Evolutionary conservation across 1,139 yeast species (phyloP), one percentile per base, ranked within the genome.

Genomic region (Blastobotrys arbuscula): DNA sequence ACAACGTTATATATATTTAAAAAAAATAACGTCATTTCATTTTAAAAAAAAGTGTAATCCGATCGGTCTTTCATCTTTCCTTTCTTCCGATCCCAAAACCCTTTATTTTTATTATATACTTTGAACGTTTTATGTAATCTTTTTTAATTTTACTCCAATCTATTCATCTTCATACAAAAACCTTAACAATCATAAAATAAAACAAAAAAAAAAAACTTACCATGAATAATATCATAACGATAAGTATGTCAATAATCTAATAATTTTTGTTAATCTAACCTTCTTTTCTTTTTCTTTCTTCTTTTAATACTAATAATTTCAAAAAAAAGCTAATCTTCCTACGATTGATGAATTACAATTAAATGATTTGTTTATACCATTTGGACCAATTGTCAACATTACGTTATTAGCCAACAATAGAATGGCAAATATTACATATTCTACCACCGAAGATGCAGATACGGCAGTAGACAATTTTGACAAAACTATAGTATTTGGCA

Each of bases 401-500:
- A 59, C 51, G 34, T 44, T 55, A 9, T 52, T 49, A 18, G 16
- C 48, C 5, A 45, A 51, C 13, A 46, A 56, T 24, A 62, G 62
- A 15, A 54, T 47, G 30, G 69, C 68, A 3, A 57, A 58, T 34
- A 53, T 68, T 2, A 63, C 60, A 39, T 68, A 56, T 48, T 66
- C 62, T 38, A 54, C 53, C 20, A 56, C 55, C 2, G 60, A 43
- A 2, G 72, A 68, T 48, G 71, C 70, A 1, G 59, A 50, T 30
- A 65, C 67, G 1, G 72, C 72, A 0, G 54, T 64, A 9, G 71
- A 68, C 41, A 68, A 68, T 49, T 61, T 68, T 66, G 63, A 68
- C 37, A 60, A 62, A 4, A 53, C 66, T 1, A 62, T 60, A 34
- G 50, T 67, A n/a, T 53, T 53, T 24, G 67, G 66, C 15, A 51